Base-by-base conservation (phyloP, 345 rosid genomes). In the Adansonia digitata region DNA sequence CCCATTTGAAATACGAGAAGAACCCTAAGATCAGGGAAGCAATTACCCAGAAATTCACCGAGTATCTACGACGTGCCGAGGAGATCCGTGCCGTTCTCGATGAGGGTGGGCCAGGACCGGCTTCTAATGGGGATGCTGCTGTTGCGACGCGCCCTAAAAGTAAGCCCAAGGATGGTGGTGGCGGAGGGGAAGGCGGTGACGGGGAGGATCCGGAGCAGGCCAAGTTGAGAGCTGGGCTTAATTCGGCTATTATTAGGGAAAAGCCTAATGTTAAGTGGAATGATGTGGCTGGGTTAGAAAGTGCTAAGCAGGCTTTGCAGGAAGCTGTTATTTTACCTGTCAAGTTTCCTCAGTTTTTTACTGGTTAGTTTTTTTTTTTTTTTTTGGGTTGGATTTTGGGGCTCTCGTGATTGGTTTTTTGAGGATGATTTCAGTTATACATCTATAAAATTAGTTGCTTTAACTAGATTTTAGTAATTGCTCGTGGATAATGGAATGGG, bases 271-370 rank as follows among this genome's bases (percentile, higher is more conserved):
- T 89, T 31, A 88, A 88, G 82, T 91, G 97, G 97, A 88, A 79
- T 59, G 97, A 91, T 72, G 93, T 91, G 76, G 97, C 97, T 12
- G 97, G 93, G 12, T 85, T 91, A n/a, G 97, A 91, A 78, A 89
- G 93, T 46, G 97, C 97, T 34, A 91, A 91, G 78, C 93, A 89
- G 78, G 83, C 93, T 4, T 73, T 91, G 68, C 93, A 91, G 80
- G 97, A 91, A 86, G 97, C 97, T n/a, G 97, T 91, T 7, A 91
- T 91, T 46, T 84, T 91, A 75, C 97, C 97, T 2, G 97, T 91
- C 51, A 91, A 89, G 77, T 91, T 89, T 69, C 97, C 97, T 7
- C 97, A 91, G 77, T 91, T 91, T 75, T 91, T 91, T 52, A 91
- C 97, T 20, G 97, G 97, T 91, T 37, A 49, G 59, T 69, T 63